Evolutionary conservation across 2,329 filamentous ascomycete species (phyloP).

Genomic region (Xylariaceae sp.): DNA sequence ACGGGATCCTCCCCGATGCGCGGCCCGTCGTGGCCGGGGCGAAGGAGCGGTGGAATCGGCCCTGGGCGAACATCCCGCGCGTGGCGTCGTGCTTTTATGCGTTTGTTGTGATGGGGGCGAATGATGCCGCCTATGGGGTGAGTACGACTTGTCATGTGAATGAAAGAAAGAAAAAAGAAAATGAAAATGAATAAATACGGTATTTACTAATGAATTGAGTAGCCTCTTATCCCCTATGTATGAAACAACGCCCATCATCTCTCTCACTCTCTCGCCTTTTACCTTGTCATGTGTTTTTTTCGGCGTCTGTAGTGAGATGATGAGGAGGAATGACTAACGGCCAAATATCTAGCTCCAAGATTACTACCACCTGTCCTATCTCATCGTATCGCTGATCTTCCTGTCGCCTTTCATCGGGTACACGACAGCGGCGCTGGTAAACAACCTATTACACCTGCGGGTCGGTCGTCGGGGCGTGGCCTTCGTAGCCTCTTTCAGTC

Average conservation of each 20-base stretch:
- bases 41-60: conserved; percentile 46
- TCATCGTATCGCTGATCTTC: conserved; percentile 45
- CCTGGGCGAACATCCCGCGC: conserved; percentile 43
- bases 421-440: conserved; percentile 40
- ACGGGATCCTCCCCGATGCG: conserved; percentile 20
- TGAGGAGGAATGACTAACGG: background rate
- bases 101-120: conserved; percentile 53
- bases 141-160: conserved; percentile 25
- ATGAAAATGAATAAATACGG: conserved; percentile 14
- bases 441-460: conserved; percentile 37
- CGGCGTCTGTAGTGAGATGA: background rate
- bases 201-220: conserved; percentile 3
- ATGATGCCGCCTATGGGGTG: conserved; percentile 55
- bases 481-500: conserved; percentile 52
- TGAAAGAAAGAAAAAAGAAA: background rate
- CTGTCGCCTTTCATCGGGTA: conserved; percentile 44
- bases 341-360: conserved; percentile 37
- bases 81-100: conserved; percentile 52
- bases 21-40: conserved; percentile 18
- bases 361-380: conserved; percentile 43
- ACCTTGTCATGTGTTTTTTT: background rate
- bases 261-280: background rate
- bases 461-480: conserved; percentile 64
- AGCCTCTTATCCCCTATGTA: conserved; percentile 50
- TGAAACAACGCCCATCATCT: conserved; percentile 13